Percentiles rank a stretch among this genome's conserved stretches.
Conservation (phyloP, 441 rosid species). For the Adansonia gregorii region DNA sequence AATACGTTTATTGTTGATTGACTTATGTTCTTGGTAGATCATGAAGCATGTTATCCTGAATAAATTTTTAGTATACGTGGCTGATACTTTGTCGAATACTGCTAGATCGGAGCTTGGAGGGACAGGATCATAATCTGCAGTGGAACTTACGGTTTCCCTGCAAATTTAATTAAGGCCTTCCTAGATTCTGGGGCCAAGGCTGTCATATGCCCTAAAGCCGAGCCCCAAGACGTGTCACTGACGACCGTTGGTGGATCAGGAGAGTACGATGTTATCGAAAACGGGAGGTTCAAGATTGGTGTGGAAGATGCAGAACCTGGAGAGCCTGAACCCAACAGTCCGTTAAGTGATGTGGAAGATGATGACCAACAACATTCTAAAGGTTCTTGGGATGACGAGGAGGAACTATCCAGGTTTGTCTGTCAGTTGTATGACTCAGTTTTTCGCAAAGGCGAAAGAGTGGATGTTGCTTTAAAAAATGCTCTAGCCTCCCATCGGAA, state of each 20-base stretch:
- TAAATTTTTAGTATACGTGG: neutral
- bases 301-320: slow-evolving; percentile 75
- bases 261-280: slow-evolving; percentile 54
- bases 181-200: slow-evolving; percentile 92
- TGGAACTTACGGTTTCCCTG: slow-evolving; percentile 77
- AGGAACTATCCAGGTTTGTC: slow-evolving; percentile 68
- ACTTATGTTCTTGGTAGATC: neutral
- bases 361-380: slow-evolving; percentile 34
- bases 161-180: slow-evolving; percentile 72
- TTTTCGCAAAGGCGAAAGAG: slow-evolving; percentile 68
- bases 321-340: slow-evolving; percentile 59
- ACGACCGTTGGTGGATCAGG: slow-evolving; percentile 46
- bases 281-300: slow-evolving; percentile 81
- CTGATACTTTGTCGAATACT: slow-evolving; percentile 19
- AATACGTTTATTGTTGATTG: neutral
- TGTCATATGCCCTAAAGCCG: slow-evolving; percentile 70
- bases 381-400: slow-evolving; percentile 73
- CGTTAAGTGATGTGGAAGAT: slow-evolving; percentile 90
- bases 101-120: slow-evolving; percentile 95
- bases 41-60: neutral
- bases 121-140: slow-evolving; percentile 86
- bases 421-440: slow-evolving; percentile 68
- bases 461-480: slow-evolving; percentile 70
- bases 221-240: slow-evolving; percentile 63
- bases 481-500: slow-evolving; percentile 68